phyloP scores from a whole-genome alignment of 2,329 filamentous ascomycete genomes.

The Apiospora koreana region DNA sequence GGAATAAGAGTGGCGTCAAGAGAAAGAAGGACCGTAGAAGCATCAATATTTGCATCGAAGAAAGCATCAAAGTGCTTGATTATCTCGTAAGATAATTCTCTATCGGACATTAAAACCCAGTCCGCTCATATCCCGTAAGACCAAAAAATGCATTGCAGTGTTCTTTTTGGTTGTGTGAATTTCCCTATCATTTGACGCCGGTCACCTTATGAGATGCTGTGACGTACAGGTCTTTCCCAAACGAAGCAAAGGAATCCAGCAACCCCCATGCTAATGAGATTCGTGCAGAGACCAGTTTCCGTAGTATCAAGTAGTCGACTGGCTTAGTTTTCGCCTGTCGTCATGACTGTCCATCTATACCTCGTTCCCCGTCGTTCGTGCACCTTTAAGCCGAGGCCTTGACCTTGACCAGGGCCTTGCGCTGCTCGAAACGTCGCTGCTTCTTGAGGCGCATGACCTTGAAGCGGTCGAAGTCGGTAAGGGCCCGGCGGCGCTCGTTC shows the following conservation, averaged over 20 bases:
- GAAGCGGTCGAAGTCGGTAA: conserved; percentile 99
- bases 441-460: conserved; percentile 99
- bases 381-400: conserved; percentile 72
- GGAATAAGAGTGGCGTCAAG: not conserved
- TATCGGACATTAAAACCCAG: conserved; percentile 10
- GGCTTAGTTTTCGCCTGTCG: conserved; percentile 5
- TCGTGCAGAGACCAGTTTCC: conserved; percentile 19
- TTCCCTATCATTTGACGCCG: conserved; percentile 65
- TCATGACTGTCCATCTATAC: conserved; percentile 11
- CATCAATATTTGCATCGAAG: conserved; percentile 10
- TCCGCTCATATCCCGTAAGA: conserved; percentile 7
- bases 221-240: conserved; percentile 65
- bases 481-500: conserved; percentile 80
- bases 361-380: conserved; percentile 24
- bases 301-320: conserved; percentile 10
- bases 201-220: conserved; percentile 52
- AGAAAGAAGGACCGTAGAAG: not conserved
- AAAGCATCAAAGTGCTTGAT: conserved; percentile 8
- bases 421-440: conserved; percentile 97
- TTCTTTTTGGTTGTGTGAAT: conserved; percentile 47
- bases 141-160: conserved; percentile 12
- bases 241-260: conserved; percentile 56
- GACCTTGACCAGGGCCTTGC: conserved; percentile 94
- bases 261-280: conserved; percentile 28
- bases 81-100: conserved; percentile 11